Conservation (phyloP, 768 basidiomycete genomes). For the Phlegmacium glaucopus region DNA sequence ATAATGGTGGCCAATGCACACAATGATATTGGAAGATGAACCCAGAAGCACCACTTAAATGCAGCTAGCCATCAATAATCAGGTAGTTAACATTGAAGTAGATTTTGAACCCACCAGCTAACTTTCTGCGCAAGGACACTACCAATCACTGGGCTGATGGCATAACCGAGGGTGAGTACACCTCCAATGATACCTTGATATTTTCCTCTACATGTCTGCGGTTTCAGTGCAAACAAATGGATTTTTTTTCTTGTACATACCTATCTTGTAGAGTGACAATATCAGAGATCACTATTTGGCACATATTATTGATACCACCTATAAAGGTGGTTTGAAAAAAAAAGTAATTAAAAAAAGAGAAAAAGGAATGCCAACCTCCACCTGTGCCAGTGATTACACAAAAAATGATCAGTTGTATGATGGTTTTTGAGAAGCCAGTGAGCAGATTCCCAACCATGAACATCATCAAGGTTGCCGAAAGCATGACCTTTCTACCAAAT, state of each 20-base stretch:
- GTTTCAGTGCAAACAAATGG: not conserved
- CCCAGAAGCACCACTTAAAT: constrained; percentile 71
- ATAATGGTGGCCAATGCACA: constrained; percentile 52
- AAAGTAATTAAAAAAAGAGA: not conserved
- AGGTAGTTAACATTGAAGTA: not conserved
- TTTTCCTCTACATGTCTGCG: constrained; percentile 62
- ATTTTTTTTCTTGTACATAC: constrained; percentile 25
- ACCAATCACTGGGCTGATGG: constrained; percentile 65
- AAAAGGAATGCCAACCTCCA: constrained; percentile 37
- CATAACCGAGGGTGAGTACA: constrained; percentile 54
- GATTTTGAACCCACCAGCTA: constrained; percentile 51
- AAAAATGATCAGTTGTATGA: constrained; percentile 66
- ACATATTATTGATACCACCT: constrained; percentile 64
- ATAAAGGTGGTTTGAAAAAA: not conserved
- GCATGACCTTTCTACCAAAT: constrained; percentile 60
- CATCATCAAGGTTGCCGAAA: constrained; percentile 54
- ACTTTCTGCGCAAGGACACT: constrained; percentile 61
- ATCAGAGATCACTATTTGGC: constrained; percentile 71
- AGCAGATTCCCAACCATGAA: constrained; percentile 66
- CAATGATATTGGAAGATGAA: constrained; percentile 59
- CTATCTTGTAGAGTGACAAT: constrained; percentile 67
- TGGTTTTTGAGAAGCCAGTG: constrained; percentile 63
- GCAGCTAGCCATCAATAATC: not conserved
- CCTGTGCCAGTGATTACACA: constrained; percentile 68
- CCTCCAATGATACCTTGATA: constrained; percentile 74